Base-by-base conservation (phyloP, 345 rosid species). In the Murraya koenigii region DNA sequence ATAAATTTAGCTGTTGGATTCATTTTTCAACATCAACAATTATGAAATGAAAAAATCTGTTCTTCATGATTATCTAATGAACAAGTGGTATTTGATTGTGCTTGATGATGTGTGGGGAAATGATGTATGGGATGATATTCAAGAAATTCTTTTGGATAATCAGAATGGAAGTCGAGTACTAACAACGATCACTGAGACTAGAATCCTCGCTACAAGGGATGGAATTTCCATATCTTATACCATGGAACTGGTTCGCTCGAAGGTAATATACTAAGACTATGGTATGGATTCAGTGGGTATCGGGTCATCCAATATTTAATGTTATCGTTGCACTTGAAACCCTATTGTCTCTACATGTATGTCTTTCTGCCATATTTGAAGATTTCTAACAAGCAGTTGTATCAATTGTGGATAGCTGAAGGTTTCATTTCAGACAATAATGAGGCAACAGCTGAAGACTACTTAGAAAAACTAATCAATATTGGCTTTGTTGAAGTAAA, bases 1-100 rank as follows among this genome's bases (percentile, higher is more conserved):
- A n/a, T 59, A 71, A 26, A 20, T 69, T 33, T 83, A 17, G 56
- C 85, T 17, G n/a, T n/a, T n/a, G n/a, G n/a, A n/a, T n/a, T n/a
- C n/a, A n/a, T n/a, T n/a, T n/a, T n/a, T n/a, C n/a, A n/a, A n/a
- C n/a, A n/a, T n/a, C n/a, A n/a, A n/a, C n/a, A n/a, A n/a, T 33
- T n/a, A 49, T 1, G 6, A 4, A 47, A 14, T 15, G 54, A 49
- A 15, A 49, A 49, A 49, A 49, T 3, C 3, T 0, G 3, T 13
- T 49, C 54, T 49, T 5, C 1, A 0, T 49, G 54, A 49, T 3
- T 49, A 17, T 49, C 54, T 49, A 3, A 49, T 3, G 54, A 49
- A 5, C 1, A 49, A 49, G 54, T 5, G 1, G 19, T 47, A 47
- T 14, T 47, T 47, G 54, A 49, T 49, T 4, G 54, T 49, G 54